These are phyloP conservation scores for Sicyos baderoa DNA, from an alignment of 306 rosid species.

Conservation along the genomic window DNA sequence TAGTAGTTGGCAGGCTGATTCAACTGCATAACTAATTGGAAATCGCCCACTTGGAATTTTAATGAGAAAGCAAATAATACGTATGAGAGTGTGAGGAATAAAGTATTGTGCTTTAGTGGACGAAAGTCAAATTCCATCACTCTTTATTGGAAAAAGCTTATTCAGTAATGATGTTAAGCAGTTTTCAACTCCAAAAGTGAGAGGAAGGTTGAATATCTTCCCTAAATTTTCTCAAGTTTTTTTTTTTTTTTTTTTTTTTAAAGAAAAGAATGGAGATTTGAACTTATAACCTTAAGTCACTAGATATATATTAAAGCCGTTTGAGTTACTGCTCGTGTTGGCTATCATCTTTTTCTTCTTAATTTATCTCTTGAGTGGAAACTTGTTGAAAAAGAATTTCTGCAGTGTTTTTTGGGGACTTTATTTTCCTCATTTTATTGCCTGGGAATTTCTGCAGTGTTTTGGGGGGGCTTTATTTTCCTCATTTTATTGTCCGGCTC, in stretches of 20 bases:
- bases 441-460: no score
- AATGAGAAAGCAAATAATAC: constrained; percentile 10
- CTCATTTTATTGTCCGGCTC: no score
- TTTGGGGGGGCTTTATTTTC: no score
- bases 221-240: neutral
- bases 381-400: no score
- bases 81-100: constrained; percentile 14
- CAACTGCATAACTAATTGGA: constrained; percentile 14
- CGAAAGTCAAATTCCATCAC: constrained; percentile 39
- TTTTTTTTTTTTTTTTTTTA: no score
- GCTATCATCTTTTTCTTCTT: neutral
- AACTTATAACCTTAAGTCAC: no score
- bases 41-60: constrained; percentile 17
- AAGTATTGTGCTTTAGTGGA: constrained; percentile 22
- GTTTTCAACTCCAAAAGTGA: constrained; percentile 32
- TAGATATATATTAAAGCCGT: no score
- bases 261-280: no score
- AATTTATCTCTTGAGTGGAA: no score
- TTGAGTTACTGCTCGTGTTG: no score
- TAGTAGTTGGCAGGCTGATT: constrained; percentile 19
- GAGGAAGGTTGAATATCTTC: constrained; percentile 33
- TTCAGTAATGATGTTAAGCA: constrained; percentile 31
- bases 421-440: no score
- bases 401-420: no score
- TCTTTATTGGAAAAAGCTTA: constrained; percentile 26